Percentiles rank a stretch among this genome's conserved stretches.
Conservation (phyloP, 768 basidiomycete genomes). For the Russula abietina region DNA sequence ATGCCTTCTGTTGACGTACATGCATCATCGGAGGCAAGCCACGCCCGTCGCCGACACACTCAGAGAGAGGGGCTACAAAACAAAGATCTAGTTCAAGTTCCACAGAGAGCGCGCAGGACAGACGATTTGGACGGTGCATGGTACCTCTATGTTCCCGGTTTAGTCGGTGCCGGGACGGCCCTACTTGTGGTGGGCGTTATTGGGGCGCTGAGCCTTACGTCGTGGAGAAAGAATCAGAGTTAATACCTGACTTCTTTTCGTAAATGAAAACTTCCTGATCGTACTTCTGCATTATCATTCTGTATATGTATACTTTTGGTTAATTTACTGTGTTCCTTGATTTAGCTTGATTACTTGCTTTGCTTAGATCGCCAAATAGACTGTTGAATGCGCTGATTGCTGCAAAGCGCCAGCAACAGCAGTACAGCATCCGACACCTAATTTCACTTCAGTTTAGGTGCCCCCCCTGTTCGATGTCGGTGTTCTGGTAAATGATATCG, state of each 20-base stretch:
- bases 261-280: constrained; percentile 4
- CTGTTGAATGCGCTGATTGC: neutral
- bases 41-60: constrained; percentile 23
- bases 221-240: constrained; percentile 34
- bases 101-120: constrained; percentile 40
- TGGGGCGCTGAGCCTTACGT: constrained; percentile 69
- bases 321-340: constrained; percentile 8
- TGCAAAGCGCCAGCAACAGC: no score
- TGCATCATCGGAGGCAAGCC: constrained; percentile 25
- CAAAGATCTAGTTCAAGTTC: constrained; percentile 13
- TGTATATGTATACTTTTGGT: constrained; percentile 15
- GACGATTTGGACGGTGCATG: constrained; percentile 66
- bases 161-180: constrained; percentile 82
- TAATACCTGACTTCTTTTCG: constrained; percentile 18
- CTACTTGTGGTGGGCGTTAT: constrained; percentile 72
- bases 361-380: constrained; percentile 15
- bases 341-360: constrained; percentile 12
- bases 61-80: constrained; percentile 18
- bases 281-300: neutral
- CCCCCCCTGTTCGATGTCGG: no score
- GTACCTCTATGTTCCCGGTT: constrained; percentile 73
- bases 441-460: neutral
- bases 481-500: neutral
- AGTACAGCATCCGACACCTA: no score
- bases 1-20: constrained; percentile 61